Conservation (phyloP, 768 basidiomycete genomes). For the Boletus coccyginus region DNA sequence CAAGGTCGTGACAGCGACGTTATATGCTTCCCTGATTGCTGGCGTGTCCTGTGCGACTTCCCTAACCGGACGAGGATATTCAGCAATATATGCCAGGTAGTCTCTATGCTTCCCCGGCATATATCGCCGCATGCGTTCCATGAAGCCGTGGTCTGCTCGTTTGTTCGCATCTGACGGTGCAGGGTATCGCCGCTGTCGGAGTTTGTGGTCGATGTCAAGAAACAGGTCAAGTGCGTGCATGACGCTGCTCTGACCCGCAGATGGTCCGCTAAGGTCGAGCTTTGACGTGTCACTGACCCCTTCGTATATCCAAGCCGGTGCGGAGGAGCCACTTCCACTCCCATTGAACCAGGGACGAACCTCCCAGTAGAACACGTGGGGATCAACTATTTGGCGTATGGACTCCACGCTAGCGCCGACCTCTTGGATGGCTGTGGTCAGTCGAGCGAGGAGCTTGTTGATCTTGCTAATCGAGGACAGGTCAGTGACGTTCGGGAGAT, state of each 20-base stretch:
- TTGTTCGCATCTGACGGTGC: constrained; percentile 63
- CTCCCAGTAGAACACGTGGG: constrained; percentile 84
- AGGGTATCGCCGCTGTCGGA: constrained; percentile 66
- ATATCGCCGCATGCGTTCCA: constrained; percentile 91
- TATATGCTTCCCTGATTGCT: constrained; percentile 69
- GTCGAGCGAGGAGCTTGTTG: constrained; percentile 63
- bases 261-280: constrained; percentile 81
- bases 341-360: constrained; percentile 94
- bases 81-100: constrained; percentile 70
- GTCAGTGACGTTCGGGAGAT: constrained; percentile 66
- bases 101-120: constrained; percentile 92
- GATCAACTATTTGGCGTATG: constrained; percentile 72
- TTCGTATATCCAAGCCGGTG: constrained; percentile 72
- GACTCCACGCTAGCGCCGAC: constrained; percentile 67
- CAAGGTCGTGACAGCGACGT: constrained; percentile 72
- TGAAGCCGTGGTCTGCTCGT: constrained; percentile 72
- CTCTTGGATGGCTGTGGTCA: constrained; percentile 69
- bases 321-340: constrained; percentile 53
- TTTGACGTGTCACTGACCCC: constrained; percentile 58
- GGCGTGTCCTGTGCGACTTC: constrained; percentile 57
- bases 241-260: constrained; percentile 90
- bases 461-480: constrained; percentile 64
- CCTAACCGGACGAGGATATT: constrained; percentile 59
- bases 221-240: constrained; percentile 87
- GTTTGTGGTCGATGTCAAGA: constrained; percentile 85